Base-by-base conservation (phyloP, 2,329 filamentous ascomycete species). In the Xylaria sp. region DNA sequence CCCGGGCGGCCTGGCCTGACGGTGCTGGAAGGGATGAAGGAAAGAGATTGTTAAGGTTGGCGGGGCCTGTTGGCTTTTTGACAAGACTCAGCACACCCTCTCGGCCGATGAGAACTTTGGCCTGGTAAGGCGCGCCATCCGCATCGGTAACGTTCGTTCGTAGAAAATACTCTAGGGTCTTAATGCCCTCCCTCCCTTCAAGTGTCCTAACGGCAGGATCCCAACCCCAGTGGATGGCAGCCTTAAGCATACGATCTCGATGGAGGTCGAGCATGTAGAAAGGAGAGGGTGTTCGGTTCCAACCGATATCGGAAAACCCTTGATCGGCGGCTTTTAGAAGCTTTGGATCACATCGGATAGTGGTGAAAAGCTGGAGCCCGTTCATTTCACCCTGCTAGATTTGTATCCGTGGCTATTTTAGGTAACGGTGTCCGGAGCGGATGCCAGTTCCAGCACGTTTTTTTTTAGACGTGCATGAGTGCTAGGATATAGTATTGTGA, bases 221-320 rank as follows among this genome's bases (percentile, higher is more conserved):
- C 86, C 85, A 89, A 5, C 75, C 71, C 79, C 85, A 90, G 66
- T 88, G 73, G 4, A 70, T 74, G 4, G 86, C 86, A 13, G 86
- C 87, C 58, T 79, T 83, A n/a, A 92, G 80, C 73, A 97, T 84
- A 54, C 93, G 89, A 73, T 93, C 90, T 46, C 87, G 85, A 74
- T 97, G 93, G 68, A 89, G 88, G 60, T 87, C 81, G 15, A 95
- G 83, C 83, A 96, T 92, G 75, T 96, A 96, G 68, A 92, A 88
- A 0, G 88, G 85, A 8, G 87, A 90, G 6, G 78, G 71, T 25
- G 79, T 66, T 68, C 78, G 80, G 70, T 87, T 87, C 78, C 81
- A 88, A 17, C 80, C 84, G 40, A 79, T 75, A 62, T 81, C 71
- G 31, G 69, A 62, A 31, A 79, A 72, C 1, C 73, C 74, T 33